phyloP scores from a whole-genome alignment of 1,139 yeast genomes.

The Chernovozyma aurita region DNA sequence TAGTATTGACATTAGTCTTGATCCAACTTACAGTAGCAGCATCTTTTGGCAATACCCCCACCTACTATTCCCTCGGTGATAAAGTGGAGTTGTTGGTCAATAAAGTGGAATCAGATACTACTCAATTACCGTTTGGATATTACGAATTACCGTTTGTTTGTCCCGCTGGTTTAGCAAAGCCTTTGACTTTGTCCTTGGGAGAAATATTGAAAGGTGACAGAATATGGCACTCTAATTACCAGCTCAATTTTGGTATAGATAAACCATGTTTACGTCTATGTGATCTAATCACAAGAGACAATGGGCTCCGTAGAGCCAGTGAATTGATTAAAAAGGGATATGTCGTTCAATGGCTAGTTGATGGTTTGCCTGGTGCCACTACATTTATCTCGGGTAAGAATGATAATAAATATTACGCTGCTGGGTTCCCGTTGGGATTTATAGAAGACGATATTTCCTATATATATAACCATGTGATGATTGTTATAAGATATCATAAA shows the following conservation, averaged over 20 bases:
- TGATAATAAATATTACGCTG: conserved; percentile 66
- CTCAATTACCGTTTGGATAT: conserved; percentile 76
- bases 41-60: conserved; percentile 21
- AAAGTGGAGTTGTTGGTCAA: conserved; percentile 68
- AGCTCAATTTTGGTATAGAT: conserved; percentile 57
- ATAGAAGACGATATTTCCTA: conserved; percentile 53
- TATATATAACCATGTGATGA: conserved; percentile 74
- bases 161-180: conserved; percentile 55
- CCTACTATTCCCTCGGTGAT: conserved; percentile 47
- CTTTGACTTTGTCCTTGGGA: conserved; percentile 67
- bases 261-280: conserved; percentile 64
- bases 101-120: conserved; percentile 70
- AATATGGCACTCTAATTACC: conserved; percentile 69
- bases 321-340: conserved; percentile 65
- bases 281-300: conserved; percentile 50
- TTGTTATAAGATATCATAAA: conserved; percentile 71
- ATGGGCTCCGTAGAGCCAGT: conserved; percentile 53
- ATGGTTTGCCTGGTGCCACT: conserved; percentile 86
- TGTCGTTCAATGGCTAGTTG: conserved; percentile 79
- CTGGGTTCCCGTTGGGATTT: conserved; percentile 85
- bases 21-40: conserved; percentile 5
- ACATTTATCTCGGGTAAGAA: conserved; percentile 65
- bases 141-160: conserved; percentile 79
- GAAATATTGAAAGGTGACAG: conserved; percentile 82
- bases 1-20: not conserved